Base-by-base conservation (phyloP, 108 stramenopile genomes). In the Mayamaea pseudoterrestris region DNA sequence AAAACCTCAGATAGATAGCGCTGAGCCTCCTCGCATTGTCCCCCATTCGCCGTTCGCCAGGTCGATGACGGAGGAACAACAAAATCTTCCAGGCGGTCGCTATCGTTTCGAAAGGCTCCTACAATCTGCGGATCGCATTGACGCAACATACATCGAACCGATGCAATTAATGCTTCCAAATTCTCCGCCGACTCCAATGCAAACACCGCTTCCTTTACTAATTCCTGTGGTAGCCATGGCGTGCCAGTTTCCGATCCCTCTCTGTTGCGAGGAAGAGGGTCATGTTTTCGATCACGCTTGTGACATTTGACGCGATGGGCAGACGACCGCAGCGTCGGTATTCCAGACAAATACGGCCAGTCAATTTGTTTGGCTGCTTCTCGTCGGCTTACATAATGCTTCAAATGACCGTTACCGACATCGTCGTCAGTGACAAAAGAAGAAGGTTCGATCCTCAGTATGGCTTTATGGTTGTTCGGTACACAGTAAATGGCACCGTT, bases 291-390 rank as follows among this genome's bases (percentile, higher is more conserved):
- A 35, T 74, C 58, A 26, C 73, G 66, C n/a, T 61, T 50, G 13
- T 73, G 62, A 51, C 60, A 73, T 49, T 79, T 80, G 16, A 89
- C 87, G 27, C 87, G 77, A 59, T 89, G 87, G 17, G 87, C 71
- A 3, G 87, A 77, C 1, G 78, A 76, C 27, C 87, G 63, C 6
- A 89, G 57, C 2, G 87, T 89, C 11, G 87, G 68, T 37, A 89
- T 83, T 1, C 87, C 87, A 17, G 74, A 71, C 30, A 50, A 66
- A 50, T 89, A 89, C 24, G 69, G 63, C 22, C 64, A 63, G 3
- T 31, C 43, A 20, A 24, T 18, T 39, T 18, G 8, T 39, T 20
- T 20, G 5, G 16, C 37, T 39, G 16, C 37, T 5, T 39, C 37
- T 39, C 20, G 37, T 39, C 18, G 37, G 18, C 20, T 39, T n/a